Conservation (phyloP, 371 early-diverging fungal species). For the Rhizomucor miehei region DNA sequence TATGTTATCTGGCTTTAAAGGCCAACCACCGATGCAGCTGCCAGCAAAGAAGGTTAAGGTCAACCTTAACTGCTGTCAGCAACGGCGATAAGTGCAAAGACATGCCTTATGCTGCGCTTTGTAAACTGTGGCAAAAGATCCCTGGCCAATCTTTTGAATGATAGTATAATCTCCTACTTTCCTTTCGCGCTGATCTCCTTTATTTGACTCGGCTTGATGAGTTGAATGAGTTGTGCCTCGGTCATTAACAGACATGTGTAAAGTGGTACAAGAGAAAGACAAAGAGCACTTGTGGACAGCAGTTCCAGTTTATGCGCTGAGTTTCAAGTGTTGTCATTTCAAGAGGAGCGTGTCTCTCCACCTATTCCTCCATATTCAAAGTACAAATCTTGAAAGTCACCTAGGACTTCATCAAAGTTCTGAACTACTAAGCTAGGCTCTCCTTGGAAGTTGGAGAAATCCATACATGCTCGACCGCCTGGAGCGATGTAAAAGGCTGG, state of each 20-base stretch:
- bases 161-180: constrained; percentile 67
- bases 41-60: too few relatives aligned
- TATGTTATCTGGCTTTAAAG: too few relatives aligned
- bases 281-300: too few relatives aligned
- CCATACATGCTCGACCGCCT: constrained; percentile 40
- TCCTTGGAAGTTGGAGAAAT: constrained; percentile 26
- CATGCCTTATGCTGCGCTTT: constrained; percentile 72
- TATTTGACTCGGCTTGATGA: neutral
- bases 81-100: neutral
- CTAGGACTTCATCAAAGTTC: constrained; percentile 24
- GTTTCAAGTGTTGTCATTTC: too few relatives aligned
- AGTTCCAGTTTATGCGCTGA: neutral
- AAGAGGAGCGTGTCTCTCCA: constrained; percentile 26
- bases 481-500: constrained; percentile 33
- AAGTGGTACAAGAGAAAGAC: neutral
- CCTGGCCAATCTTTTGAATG: constrained; percentile 81
- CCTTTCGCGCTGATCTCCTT: constrained; percentile 8
- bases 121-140: constrained; percentile 95
- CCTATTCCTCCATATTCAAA: constrained; percentile 43
- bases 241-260: constrained; percentile 3
- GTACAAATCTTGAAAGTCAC: constrained; percentile 27
- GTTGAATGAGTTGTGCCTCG: neutral
- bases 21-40: too few relatives aligned
- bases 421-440: constrained; percentile 30
- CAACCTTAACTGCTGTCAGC: too few relatives aligned